Base-by-base conservation (phyloP, 768 basidiomycete genomes). In the Leucocoprinus leucothites region DNA sequence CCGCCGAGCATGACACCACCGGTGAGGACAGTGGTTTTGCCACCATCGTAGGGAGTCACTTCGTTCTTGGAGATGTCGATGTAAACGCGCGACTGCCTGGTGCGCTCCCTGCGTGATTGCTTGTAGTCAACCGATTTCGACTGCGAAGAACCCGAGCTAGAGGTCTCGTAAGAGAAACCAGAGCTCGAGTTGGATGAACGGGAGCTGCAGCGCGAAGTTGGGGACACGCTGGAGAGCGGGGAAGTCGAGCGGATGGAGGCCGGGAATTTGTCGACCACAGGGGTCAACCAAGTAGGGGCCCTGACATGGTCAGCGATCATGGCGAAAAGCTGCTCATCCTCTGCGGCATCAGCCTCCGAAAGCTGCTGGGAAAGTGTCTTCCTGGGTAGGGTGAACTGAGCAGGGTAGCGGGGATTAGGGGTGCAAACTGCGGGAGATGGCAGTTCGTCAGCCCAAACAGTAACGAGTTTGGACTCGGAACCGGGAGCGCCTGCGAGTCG, bases 1-100 rank as follows among this genome's bases (percentile, higher is more conserved):
- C 74, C 76, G 48, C 89, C 89, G 58, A 92, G 86, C 90, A 92
- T 92, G 61, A 91, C 89, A 60, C 89, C 90, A 54, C 90, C 90
- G 2, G 89, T 91, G 62, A 92, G 82, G 48, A 91, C 89, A 25
- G 89, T 91, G 51, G 90, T 92, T 79, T 90, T 91, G 60, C 90
- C 90, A 53, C 89, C 89, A 61, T 92, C 89, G 63, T 92, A 92
- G 63, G 87, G 87, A 45, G 89, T 91, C 59, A 91, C 87, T 43
- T 87, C 87, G 51, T 71, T 90, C 76, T 85, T 91, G 64, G 84
- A 71, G 19, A 76, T 81, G 69, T 92, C 90, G 52, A 92, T 69
- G 65, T 79, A 90, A 61, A 91, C 86, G 59, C 82, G 83, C 21
- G 80, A 80, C 66, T 86, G 85, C 59, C 85, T 79, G 8, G 82